phyloP scores from a whole-genome alignment of 352 stramenopile genomes.

The Pythium phragmitis region DNA sequence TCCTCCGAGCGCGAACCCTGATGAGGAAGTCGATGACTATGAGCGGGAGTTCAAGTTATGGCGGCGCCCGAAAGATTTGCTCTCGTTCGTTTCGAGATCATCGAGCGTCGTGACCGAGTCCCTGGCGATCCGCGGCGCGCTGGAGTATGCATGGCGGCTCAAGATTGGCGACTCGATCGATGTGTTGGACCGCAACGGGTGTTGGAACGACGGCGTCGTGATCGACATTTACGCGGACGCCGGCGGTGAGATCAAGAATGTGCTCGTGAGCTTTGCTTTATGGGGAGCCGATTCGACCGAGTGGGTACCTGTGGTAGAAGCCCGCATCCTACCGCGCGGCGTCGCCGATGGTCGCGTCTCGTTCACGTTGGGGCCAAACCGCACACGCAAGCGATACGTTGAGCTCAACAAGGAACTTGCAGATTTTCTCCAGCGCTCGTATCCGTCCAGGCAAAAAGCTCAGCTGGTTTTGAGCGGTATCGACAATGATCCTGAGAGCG shows the following conservation, averaged over 20 bases:
- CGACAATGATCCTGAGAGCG: background rate
- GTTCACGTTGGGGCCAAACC: slow-evolving; percentile 44
- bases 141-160: slow-evolving; percentile 64
- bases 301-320: slow-evolving; percentile 71
- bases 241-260: slow-evolving; percentile 44
- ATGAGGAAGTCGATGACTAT: slow-evolving; percentile 17
- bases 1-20: slow-evolving; percentile 20
- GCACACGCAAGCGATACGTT: slow-evolving; percentile 38
- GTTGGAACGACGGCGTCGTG: slow-evolving; percentile 82
- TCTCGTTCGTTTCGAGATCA: slow-evolving; percentile 44
- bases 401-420: slow-evolving; percentile 52
- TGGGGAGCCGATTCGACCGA: slow-evolving; percentile 59
- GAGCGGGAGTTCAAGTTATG: slow-evolving; percentile 33
- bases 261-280: slow-evolving; percentile 61
- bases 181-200: slow-evolving; percentile 72
- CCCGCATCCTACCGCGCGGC: slow-evolving; percentile 67
- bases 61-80: slow-evolving; percentile 47
- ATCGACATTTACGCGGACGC: slow-evolving; percentile 54
- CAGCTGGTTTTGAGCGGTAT: background rate
- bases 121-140: slow-evolving; percentile 49
- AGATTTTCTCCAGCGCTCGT: slow-evolving; percentile 52
- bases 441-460: slow-evolving; percentile 33
- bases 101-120: slow-evolving; percentile 15
- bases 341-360: slow-evolving; percentile 48
- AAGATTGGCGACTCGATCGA: slow-evolving; percentile 67